These are phyloP conservation scores for Calcarisporium arbuscula DNA, from an alignment of 2,329 filamentous ascomycete species.

Conservation along the genomic window DNA sequence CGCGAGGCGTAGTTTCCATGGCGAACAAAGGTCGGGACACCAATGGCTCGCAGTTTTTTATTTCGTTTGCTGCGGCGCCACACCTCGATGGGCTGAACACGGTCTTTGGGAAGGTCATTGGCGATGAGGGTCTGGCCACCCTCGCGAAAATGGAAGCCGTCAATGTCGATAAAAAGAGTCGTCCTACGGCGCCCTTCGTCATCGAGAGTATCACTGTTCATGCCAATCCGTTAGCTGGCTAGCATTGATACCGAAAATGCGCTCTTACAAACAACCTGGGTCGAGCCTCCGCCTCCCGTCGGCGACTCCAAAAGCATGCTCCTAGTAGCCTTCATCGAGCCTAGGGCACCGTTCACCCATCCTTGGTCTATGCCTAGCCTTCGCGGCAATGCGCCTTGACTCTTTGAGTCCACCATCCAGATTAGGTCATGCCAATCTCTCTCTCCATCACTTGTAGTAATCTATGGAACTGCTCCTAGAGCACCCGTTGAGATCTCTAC, in stretches of 20 bases:
- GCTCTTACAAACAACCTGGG: background rate
- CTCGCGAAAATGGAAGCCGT: constrained; percentile 65
- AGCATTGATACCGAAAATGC: constrained; percentile 15
- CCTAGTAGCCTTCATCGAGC: background rate
- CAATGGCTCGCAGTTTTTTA: constrained; percentile 77
- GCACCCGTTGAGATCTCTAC: no score
- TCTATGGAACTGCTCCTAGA: no score
- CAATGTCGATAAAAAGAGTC: constrained; percentile 70
- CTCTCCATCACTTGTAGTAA: no score
- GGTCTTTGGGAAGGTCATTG: constrained; percentile 70
- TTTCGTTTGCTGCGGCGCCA: constrained; percentile 69
- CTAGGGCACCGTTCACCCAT: background rate
- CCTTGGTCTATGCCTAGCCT: background rate
- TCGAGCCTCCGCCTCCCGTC: background rate
- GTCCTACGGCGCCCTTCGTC: constrained; percentile 59
- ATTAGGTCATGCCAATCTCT: no score
- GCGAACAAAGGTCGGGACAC: constrained; percentile 69
- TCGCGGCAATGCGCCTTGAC: background rate
- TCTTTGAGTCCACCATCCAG: no score
- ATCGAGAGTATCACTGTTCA: constrained; percentile 70
- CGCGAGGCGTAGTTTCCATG: constrained; percentile 68
- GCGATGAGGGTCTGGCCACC: constrained; percentile 57
- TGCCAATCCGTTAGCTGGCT: constrained; percentile 69
- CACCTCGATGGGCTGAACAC: constrained; percentile 82
- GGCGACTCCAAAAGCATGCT: background rate